Evolutionary conservation across 805 yeast genomes (phyloP), one percentile per base, ranked within the genome.

Genomic region (Suhomyces emberorum): DNA sequence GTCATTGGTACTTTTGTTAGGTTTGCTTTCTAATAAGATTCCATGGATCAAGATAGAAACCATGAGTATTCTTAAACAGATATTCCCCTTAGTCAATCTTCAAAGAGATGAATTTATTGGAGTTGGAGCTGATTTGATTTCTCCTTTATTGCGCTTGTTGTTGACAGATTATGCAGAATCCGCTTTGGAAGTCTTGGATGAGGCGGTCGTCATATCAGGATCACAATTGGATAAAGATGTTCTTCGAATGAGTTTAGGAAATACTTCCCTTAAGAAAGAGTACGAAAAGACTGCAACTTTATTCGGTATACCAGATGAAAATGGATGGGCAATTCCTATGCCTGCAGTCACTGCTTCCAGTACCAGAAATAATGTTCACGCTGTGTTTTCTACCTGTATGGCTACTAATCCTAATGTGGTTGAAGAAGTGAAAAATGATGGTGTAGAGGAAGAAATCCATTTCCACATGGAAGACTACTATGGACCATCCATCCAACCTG

Each of bases 301-400:
- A 37, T 95, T 88, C 65, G 98, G 98, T 11, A 81, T 91, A 16
- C 98, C 98, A 0, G 91, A 85, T 43, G 95, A 86, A 9, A 80
- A 83, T 51, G 99, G 99, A 1, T 93, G 99, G 99, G 82, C 96
- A 0, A 80, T 95, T 33, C 95, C 98, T 2, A 84, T 86, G 91
- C 96, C 98, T 2, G 86, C 91, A 0, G 79, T 88, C 28, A 82
- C 93, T 1, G 88, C 96, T 0, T 83, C 95, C 0, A 76, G 85
- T 11, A 86, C 98, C 1, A 69, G 97, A 46, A 87, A 86, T 54
- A 93, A 93, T 52, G 95, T 93, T 1, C 98, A 93, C 58, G 89
- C 98, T 0, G 98, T 93, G 3, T 93, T 86, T 54, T 79, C 88
- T 20, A 86, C 96, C 0, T 91, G 97, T 53, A 74, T 76, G 1